Base-by-base conservation (phyloP, 805 yeast genomes). In the Crinitomyces ghanaensis region DNA sequence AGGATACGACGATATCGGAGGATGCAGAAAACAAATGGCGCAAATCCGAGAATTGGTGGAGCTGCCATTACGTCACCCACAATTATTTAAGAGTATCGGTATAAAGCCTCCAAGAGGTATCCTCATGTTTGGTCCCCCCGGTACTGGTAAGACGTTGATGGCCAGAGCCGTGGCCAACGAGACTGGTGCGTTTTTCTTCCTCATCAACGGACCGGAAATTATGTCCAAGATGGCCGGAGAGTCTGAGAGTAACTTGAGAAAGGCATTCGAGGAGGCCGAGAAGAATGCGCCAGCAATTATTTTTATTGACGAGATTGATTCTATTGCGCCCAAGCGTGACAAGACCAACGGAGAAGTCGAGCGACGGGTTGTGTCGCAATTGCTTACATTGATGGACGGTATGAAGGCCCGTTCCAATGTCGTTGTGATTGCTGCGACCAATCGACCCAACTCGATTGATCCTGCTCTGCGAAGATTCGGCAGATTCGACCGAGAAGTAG, bases 221-320 rank as follows among this genome's bases (percentile, higher is more conserved):
- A 91, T 91, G 98, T 86, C 97, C 36, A 91, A 91, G 65, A 91
- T 91, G 98, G 98, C 98, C 33, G 98, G 98, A 68, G 98, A 91
- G 65, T 82, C 95, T 12, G 98, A 91, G 66, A 81, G 94, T 22
- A 91, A 91, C 54, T 68, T 91, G 59, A 77, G 98, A 68, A 86
- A 86, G 63, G 98, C 98, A 2, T 91, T 91, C 51, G 98, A 91
- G 65, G 98, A 91, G 65, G 98, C 98, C 36, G 98, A 91, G 65
- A 91, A 91, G 66, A 88, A 91, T 59, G 91, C 97, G 11, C 98
- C 98, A 12, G 74, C 98, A 9, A 91, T 91, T 52, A 91, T 91
- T 44, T 91, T 91, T 66, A 91, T 91, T 54, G 98, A 91, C 65
- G 98, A 91, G 65, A 91, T 91, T 45, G 98, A 91, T 60, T 88